phyloP scores from a whole-genome alignment of 805 yeast genomes.

The Ogataea paraovalis region DNA sequence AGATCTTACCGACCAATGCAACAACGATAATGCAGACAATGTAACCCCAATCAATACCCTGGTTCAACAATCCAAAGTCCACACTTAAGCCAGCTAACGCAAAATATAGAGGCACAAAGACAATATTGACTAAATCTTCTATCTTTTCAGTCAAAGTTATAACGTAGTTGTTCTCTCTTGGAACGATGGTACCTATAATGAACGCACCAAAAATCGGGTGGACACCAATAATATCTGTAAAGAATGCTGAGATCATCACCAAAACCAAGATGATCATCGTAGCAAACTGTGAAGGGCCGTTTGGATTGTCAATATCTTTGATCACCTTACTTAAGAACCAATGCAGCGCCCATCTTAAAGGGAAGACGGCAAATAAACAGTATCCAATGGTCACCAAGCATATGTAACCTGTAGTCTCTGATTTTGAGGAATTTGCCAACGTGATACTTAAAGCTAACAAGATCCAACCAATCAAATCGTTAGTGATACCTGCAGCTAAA shows the following conservation, averaged over 20 bases:
- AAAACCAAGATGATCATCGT: slow-evolving; percentile 51
- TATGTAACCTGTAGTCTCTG: slow-evolving; percentile 67
- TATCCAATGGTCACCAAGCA: slow-evolving; percentile 64
- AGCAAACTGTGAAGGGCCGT: slow-evolving; percentile 62
- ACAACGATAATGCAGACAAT: slow-evolving; percentile 61
- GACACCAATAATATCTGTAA: slow-evolving; percentile 79
- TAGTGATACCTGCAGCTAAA: slow-evolving; percentile 78
- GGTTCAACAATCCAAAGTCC: slow-evolving; percentile 57
- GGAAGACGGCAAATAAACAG: slow-evolving; percentile 57
- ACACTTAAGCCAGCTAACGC: slow-evolving; percentile 75
- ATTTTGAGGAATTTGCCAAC: slow-evolving; percentile 66
- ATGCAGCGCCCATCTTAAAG: slow-evolving; percentile 47
- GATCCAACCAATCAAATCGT: slow-evolving; percentile 81
- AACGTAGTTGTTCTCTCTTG: slow-evolving; percentile 72
- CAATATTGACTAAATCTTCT: slow-evolving; percentile 71
- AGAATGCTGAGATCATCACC: slow-evolving; percentile 66
- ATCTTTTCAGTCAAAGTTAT: slow-evolving; percentile 66
- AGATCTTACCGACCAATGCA: slow-evolving; percentile 64
- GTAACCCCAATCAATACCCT: slow-evolving; percentile 77
- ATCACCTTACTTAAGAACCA: slow-evolving; percentile 42
- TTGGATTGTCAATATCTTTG: slow-evolving; percentile 42
- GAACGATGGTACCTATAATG: slow-evolving; percentile 69
- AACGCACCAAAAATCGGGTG: slow-evolving; percentile 87
- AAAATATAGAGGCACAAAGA: slow-evolving; percentile 73
- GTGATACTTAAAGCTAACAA: slow-evolving; percentile 72